Conservation (phyloP, 345 rosid genomes). For the Combretum micranthum region DNA sequence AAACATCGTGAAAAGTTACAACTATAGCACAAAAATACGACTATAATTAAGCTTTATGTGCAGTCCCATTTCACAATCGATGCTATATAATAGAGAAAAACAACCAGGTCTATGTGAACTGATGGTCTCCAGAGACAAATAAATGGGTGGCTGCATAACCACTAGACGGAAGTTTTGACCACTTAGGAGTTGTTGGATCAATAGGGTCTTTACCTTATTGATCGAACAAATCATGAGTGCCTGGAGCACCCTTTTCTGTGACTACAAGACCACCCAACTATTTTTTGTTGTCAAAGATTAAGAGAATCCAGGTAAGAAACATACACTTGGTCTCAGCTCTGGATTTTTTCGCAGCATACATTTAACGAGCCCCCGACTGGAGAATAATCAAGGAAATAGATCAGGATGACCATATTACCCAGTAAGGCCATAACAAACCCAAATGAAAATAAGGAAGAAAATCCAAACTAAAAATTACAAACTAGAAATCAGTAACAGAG, state of each 20-base stretch:
- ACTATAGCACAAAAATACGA: neutral
- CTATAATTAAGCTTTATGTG: neutral
- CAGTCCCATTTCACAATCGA: too few relatives aligned
- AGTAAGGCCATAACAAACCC: neutral
- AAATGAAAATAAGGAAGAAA: neutral
- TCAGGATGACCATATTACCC: neutral
- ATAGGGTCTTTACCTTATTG: too few relatives aligned
- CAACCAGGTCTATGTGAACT: neutral
- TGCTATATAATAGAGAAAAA: neutral
- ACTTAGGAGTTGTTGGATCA: too few relatives aligned
- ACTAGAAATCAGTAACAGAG: neutral
- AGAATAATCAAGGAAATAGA: conserved; percentile 15
- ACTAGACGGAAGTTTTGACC: too few relatives aligned
- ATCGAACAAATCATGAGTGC: too few relatives aligned
- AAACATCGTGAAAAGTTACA: too few relatives aligned
- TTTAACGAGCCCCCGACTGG: conserved; percentile 87
- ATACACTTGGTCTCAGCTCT: conserved; percentile 87
- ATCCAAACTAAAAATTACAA: neutral
- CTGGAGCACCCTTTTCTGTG: too few relatives aligned
- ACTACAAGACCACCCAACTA: too few relatives aligned
- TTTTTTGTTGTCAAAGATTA: neutral
- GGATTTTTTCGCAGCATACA: conserved; percentile 97
- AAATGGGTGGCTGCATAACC: too few relatives aligned
- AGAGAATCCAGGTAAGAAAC: conserved; percentile 9
- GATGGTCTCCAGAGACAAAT: too few relatives aligned